A percentile compares a stretch with the other conserved stretches of the same genome.
These are phyloP conservation scores for Penicillium corylophilum DNA, from an alignment of 2,329 filamentous ascomycete genomes.

Conservation along the genomic window DNA sequence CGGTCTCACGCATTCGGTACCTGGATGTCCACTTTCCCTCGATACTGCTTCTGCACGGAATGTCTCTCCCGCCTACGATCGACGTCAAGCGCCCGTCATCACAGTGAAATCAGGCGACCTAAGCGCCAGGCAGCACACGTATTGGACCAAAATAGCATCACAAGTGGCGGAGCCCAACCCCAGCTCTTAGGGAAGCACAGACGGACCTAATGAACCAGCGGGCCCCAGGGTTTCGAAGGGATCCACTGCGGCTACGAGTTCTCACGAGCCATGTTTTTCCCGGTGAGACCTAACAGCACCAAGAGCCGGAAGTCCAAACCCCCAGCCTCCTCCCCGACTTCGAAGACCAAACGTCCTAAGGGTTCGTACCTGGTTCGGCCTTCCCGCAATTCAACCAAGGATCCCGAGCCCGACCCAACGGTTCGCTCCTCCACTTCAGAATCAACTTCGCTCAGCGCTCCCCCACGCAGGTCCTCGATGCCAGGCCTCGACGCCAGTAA, in stretches of 20 bases:
- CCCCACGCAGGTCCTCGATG: slow-evolving; percentile 50
- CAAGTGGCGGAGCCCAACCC: slow-evolving; percentile 6
- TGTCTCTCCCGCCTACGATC: slow-evolving; percentile 16
- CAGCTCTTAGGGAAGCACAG: slow-evolving; percentile 6
- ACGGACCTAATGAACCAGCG: slow-evolving; percentile 20
- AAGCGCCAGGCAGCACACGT: slow-evolving; percentile 33
- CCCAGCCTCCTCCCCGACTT: slow-evolving; percentile 23
- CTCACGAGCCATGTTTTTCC: slow-evolving; percentile 37
- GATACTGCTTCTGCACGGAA: not conserved
- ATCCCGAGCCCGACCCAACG: slow-evolving; percentile 29
- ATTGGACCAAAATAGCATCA: slow-evolving; percentile 22
- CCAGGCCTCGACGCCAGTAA: slow-evolving; percentile 47
- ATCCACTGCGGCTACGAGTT: slow-evolving; percentile 28
- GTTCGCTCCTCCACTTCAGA: slow-evolving; percentile 31
- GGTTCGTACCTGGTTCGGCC: slow-evolving; percentile 32
- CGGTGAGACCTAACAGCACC: slow-evolving; percentile 37
- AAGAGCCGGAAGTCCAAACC: slow-evolving; percentile 28
- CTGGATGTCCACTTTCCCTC: slow-evolving; percentile 3
- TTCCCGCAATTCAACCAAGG: slow-evolving; percentile 36
- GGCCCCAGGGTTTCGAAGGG: slow-evolving; percentile 16
- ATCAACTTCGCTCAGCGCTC: slow-evolving; percentile 20
- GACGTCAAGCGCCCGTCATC: slow-evolving; percentile 27
- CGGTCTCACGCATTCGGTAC: slow-evolving; percentile 8
- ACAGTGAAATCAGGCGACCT: slow-evolving; percentile 27
- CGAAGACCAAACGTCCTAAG: slow-evolving; percentile 30